phyloP scores from a whole-genome alignment of 345 rosid species.

The Populus tremula region DNA sequence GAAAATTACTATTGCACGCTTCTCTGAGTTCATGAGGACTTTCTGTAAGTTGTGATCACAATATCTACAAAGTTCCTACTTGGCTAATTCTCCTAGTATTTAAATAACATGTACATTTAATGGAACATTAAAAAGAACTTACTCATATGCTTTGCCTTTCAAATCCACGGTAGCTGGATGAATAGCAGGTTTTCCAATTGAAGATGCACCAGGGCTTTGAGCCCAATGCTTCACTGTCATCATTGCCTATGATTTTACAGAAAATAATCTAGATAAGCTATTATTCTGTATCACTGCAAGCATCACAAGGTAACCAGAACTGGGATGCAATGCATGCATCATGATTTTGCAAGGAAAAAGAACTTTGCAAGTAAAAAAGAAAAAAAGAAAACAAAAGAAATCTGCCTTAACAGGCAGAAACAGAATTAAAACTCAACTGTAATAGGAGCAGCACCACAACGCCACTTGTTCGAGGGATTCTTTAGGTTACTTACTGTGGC shows the following conservation, averaged over 20 bases:
- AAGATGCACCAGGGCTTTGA: conserved; percentile 60
- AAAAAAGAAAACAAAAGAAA: background rate
- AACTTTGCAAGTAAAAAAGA: background rate
- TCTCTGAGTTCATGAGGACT: background rate
- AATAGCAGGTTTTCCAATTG: conserved; percentile 90
- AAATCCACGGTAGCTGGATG: conserved; percentile 93
- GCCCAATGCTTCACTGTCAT: conserved; percentile 95
- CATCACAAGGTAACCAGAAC: background rate
- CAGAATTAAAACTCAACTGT: conserved; percentile 53
- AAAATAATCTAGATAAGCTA: background rate
- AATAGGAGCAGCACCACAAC: conserved; percentile 94
- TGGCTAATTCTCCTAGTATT: background rate
- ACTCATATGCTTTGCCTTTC: conserved; percentile 97
- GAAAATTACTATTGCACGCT: background rate
- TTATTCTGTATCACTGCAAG: background rate
- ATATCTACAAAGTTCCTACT: background rate
- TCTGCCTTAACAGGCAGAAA: background rate
- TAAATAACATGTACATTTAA: background rate
- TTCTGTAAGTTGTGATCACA: background rate
- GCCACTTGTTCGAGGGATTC: conserved; percentile 91
- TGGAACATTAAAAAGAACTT: conserved; percentile 20
- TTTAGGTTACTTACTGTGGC: conserved; percentile 89
- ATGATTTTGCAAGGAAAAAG: background rate
- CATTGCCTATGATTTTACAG: conserved; percentile 61
- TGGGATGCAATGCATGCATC: background rate